phyloP scores from a whole-genome alignment of 1,284 basidiomycete species.

The Vanrija pseudolonga region DNA sequence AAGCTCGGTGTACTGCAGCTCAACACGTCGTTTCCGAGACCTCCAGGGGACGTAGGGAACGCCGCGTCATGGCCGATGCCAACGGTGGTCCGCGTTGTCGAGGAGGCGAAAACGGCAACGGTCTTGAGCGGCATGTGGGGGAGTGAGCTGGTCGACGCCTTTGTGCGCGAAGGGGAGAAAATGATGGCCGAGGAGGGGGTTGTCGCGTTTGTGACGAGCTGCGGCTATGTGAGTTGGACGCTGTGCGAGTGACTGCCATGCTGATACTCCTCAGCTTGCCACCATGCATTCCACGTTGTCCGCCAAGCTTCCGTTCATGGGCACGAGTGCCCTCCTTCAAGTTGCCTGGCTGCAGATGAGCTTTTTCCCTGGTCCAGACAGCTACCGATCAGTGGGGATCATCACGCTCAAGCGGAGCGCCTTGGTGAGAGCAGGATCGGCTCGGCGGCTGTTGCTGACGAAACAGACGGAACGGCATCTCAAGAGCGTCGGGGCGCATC shows the following conservation, averaged over 20 bases:
- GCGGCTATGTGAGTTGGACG: slow-evolving; percentile 12
- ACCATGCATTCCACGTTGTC: slow-evolving; percentile 31
- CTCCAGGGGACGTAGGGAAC: slow-evolving; percentile 25
- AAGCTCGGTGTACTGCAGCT: slow-evolving; percentile 29
- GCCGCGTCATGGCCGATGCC: slow-evolving; percentile 19
- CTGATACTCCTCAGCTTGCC: slow-evolving; percentile 12
- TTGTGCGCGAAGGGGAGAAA: slow-evolving; percentile 22
- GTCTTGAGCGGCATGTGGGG: slow-evolving; percentile 23
- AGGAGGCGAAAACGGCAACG: slow-evolving; percentile 14
- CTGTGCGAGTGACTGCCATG: slow-evolving; percentile 1
- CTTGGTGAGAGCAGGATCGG: slow-evolving; percentile 21
- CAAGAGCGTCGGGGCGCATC: slow-evolving; percentile 14
- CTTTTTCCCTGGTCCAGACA: slow-evolving; percentile 20
- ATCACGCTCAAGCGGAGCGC: slow-evolving; percentile 24
- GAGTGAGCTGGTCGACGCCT: slow-evolving; percentile 21
- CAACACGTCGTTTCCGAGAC: slow-evolving; percentile 26
- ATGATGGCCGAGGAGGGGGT: slow-evolving; percentile 21
- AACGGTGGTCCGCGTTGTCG: slow-evolving; percentile 22
- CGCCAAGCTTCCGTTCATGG: slow-evolving; percentile 23
- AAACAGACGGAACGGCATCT: slow-evolving; percentile 16
- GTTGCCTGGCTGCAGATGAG: slow-evolving; percentile 25
- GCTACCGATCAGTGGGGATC: slow-evolving; percentile 21
- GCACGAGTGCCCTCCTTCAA: slow-evolving; percentile 23
- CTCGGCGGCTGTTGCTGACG: neutral
- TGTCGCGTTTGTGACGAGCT: slow-evolving; percentile 26